Conservation (phyloP, 1,284 basidiomycete species). For the Mycena citricolor region DNA sequence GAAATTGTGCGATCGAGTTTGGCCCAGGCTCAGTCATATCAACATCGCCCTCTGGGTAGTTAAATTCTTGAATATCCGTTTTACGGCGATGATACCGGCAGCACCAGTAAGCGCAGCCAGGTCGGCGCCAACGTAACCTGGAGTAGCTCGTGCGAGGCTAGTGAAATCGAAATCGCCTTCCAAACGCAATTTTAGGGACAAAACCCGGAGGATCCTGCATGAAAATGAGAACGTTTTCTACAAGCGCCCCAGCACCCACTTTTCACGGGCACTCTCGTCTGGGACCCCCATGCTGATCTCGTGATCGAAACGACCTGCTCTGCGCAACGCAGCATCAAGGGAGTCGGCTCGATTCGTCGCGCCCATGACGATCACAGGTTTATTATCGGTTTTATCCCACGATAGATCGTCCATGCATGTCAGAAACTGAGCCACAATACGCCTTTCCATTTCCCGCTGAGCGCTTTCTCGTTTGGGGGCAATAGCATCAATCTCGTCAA, state of each 20-base stretch:
- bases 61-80: slow-evolving; percentile 89
- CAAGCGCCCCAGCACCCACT: too few species aligned
- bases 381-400: slow-evolving; percentile 89
- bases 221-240: slow-evolving; percentile 7
- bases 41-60: slow-evolving; percentile 68
- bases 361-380: slow-evolving; percentile 92
- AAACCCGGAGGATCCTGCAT: slow-evolving; percentile 75
- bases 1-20: slow-evolving; percentile 86
- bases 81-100: slow-evolving; percentile 94
- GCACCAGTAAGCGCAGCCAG: slow-evolving; percentile 88
- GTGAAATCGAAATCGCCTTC: slow-evolving; percentile 83
- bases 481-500: slow-evolving; percentile 98
- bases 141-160: slow-evolving; percentile 87
- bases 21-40: slow-evolving; percentile 45
- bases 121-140: slow-evolving; percentile 97
- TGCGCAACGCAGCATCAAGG: slow-evolving; percentile 87
- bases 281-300: slow-evolving; percentile 98
- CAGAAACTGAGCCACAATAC: slow-evolving; percentile 95
- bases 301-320: slow-evolving; percentile 95
- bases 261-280: slow-evolving; percentile 85
- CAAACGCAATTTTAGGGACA: slow-evolving; percentile 74
- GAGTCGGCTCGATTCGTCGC: slow-evolving; percentile 97
- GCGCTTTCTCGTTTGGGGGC: slow-evolving; percentile 97
- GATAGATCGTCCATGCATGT: slow-evolving; percentile 97
- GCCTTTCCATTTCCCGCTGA: slow-evolving; percentile 95